phyloP scores from a whole-genome alignment of 2,329 filamentous ascomycete species.

The Plenodomus tracheiphilus region DNA sequence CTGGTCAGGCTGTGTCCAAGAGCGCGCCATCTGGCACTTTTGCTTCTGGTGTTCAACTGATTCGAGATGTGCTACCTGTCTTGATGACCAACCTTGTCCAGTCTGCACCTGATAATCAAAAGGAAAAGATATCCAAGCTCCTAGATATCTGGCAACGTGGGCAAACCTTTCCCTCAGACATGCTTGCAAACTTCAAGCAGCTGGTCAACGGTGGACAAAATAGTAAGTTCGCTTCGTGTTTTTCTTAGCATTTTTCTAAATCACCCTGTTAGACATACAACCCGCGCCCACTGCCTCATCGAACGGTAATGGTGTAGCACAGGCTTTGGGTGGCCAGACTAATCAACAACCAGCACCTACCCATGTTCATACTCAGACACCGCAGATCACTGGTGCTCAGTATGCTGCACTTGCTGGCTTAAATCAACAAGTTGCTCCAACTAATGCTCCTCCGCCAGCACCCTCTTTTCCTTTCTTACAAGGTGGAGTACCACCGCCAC shows the following conservation, averaged over 20 bases:
- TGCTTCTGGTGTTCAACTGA: slow-evolving; percentile 92
- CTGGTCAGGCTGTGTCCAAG: slow-evolving; percentile 76
- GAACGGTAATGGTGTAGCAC: slow-evolving; percentile 24
- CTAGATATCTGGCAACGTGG: slow-evolving; percentile 98
- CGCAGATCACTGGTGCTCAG: slow-evolving; percentile 35
- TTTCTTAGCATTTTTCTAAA: slow-evolving; percentile 15
- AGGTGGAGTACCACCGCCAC: slow-evolving; percentile 35
- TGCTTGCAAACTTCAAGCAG: slow-evolving; percentile 83
- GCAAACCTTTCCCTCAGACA: slow-evolving; percentile 79
- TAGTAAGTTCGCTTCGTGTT: slow-evolving; percentile 61
- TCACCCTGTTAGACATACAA: slow-evolving; percentile 18
- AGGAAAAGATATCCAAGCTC: slow-evolving; percentile 93
- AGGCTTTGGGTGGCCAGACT: slow-evolving; percentile 27
- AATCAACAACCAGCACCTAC: slow-evolving; percentile 29
- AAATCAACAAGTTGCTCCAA: slow-evolving; percentile 32
- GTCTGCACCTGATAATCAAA: slow-evolving; percentile 88
- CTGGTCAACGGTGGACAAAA: slow-evolving; percentile 67
- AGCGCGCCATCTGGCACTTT: slow-evolving; percentile 88
- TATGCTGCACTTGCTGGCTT: slow-evolving; percentile 40
- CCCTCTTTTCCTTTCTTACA: slow-evolving; percentile 34
- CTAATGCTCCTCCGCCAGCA: slow-evolving; percentile 31
- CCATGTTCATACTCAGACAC: slow-evolving; percentile 17
- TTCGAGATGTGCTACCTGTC: slow-evolving; percentile 90
- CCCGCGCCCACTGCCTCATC: slow-evolving; percentile 32
- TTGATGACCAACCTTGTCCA: slow-evolving; percentile 95